Evolutionary conservation across 768 basidiomycete genomes (phyloP).

Genomic region (Omphalotus guepiniiformis): DNA sequence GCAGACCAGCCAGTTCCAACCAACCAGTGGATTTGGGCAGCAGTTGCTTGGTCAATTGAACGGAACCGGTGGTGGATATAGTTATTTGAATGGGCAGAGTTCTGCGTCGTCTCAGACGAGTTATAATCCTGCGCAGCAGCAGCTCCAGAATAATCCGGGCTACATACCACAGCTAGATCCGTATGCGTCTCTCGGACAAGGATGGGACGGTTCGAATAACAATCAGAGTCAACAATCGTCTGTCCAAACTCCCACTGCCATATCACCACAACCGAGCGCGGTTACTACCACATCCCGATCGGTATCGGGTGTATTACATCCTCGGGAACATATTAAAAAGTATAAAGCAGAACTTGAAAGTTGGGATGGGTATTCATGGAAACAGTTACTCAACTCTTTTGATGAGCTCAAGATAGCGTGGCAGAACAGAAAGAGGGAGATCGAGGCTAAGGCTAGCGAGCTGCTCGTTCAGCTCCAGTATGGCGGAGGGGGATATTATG

Average conservation of each 20-base stretch:
- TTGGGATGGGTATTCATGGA: slow-evolving; percentile 72
- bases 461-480: slow-evolving; percentile 42
- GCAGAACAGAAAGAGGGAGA: slow-evolving; percentile 54
- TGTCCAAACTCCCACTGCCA: background rate
- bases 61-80: slow-evolving; percentile 18
- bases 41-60: slow-evolving; percentile 35
- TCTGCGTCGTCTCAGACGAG: slow-evolving; percentile 21
- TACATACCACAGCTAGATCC: slow-evolving; percentile 54
- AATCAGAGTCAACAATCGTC: slow-evolving; percentile 10
- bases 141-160: slow-evolving; percentile 40
- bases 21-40: slow-evolving; percentile 53
- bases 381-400: slow-evolving; percentile 58
- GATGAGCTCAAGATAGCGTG: slow-evolving; percentile 65
- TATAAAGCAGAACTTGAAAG: slow-evolving; percentile 67
- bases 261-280: background rate
- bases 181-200: slow-evolving; percentile 41
- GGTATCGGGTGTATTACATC: slow-evolving; percentile 47
- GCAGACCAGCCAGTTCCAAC: slow-evolving; percentile 39
- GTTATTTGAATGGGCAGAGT: slow-evolving; percentile 21
- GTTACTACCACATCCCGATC: slow-evolving; percentile 24
- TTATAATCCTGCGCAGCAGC: slow-evolving; percentile 44
- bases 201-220: slow-evolving; percentile 30
- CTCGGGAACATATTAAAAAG: slow-evolving; percentile 59
- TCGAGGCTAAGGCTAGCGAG: slow-evolving; percentile 42
- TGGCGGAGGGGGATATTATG: slow-evolving; percentile 41